Evolutionary conservation across 2,329 filamentous ascomycete species (phyloP), one percentile per base, ranked within the genome.

Genomic region (Aureobasidium sp.): DNA sequence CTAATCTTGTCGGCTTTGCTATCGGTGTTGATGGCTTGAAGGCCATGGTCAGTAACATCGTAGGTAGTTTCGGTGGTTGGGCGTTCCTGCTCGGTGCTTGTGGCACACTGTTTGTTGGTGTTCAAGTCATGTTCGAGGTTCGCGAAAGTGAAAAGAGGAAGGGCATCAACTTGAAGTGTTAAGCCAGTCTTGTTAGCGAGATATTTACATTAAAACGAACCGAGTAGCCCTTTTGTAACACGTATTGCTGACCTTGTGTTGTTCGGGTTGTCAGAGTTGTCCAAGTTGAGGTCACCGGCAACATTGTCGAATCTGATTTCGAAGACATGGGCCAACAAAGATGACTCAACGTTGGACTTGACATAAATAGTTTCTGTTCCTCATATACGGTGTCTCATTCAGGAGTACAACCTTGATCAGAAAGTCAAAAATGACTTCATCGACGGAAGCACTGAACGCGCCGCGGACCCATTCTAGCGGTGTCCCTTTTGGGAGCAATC

Each of bases 81-180:
- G 72, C 84, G 1, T 99, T 96, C 73, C 75, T 97, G 48, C 71
- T 86, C 12, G 80, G 80, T 2, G 89, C 91, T 3, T 93, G 86
- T 70, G 76, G 74, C n/a, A 85, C 84, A 47, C 75, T 97, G 9
- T 99, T 96, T 72, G 85, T 92, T 0, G 92, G 88, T 29, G 84
- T 89, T 46, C 93, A 97, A 77, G 79, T 97, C 70, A 99, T 99
- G 94, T 97, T 97, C 78, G 94, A 99, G 79, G 83, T 95, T 67
- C 82, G 94, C 58, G 90, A 97, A 77, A 81, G 82, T 46, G 94
- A 99, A 79, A 84, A 86, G 75, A 83, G 93, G 68, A 85, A 84
- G 68, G 94, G 94, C 0, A 87, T 97, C 63, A 82, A 84, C 67
- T 73, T 97, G 74, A 96, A 90, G 77, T 97, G 91, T 73, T 96